A percentile compares a stretch with the other conserved stretches of the same genome.
These are phyloP conservation scores for Singerocomus inundabilis DNA, from an alignment of 1,284 basidiomycete species.

Conservation along the genomic window DNA sequence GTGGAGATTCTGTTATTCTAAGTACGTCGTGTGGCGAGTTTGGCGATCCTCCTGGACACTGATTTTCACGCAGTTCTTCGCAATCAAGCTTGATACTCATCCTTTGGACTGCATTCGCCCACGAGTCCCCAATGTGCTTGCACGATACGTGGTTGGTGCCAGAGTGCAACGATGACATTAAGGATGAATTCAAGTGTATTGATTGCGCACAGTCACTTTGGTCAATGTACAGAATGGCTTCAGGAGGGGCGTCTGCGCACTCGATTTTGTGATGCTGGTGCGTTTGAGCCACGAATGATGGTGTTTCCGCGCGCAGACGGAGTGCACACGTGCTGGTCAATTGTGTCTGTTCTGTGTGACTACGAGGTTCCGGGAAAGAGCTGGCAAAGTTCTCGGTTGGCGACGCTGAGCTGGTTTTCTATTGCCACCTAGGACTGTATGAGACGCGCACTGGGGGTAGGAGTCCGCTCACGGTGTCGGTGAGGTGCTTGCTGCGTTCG, in stretches of 20 bases:
- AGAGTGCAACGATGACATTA: neutral
- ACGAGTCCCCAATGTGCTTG: neutral
- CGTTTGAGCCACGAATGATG: neutral
- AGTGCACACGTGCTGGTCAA: too few relatives aligned
- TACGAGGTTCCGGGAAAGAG: constrained; percentile 34
- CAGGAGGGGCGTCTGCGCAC: neutral
- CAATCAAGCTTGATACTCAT: constrained; percentile 39
- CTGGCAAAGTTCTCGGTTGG: constrained; percentile 54
- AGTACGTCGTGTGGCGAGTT: too few relatives aligned
- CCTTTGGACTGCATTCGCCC: neutral
- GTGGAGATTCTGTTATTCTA: constrained; percentile 74
- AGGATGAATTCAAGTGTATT: constrained; percentile 6
- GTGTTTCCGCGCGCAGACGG: neutral
- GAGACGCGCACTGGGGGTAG: constrained; percentile 1
- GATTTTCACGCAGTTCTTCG: constrained; percentile 64
- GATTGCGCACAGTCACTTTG: neutral
- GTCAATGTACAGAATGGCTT: neutral
- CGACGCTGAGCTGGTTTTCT: constrained; percentile 48
- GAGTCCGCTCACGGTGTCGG: constrained; percentile 49
- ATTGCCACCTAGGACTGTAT: constrained; percentile 40
- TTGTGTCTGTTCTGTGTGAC: neutral
- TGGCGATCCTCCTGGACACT: constrained; percentile 7
- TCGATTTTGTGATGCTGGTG: neutral
- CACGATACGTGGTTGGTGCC: neutral
- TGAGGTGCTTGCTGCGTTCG: constrained; percentile 56